Conservation (phyloP, 2,329 filamentous ascomycete genomes). For the Fusarium oxysporum region DNA sequence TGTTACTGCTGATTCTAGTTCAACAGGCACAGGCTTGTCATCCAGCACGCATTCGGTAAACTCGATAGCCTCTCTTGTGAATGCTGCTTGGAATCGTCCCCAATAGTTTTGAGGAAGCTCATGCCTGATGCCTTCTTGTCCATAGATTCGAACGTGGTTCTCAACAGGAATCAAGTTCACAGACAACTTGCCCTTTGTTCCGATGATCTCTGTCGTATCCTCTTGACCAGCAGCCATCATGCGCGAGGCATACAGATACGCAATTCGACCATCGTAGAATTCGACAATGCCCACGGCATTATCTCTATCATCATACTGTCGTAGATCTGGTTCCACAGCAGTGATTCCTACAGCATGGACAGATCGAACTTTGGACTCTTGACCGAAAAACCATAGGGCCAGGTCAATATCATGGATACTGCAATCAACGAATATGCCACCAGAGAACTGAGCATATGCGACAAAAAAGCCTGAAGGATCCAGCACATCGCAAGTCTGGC, state of each 20-base stretch:
- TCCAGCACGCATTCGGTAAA: conserved; percentile 71
- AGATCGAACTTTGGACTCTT: conserved; percentile 43
- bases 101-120: conserved; percentile 73
- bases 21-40: conserved; percentile 64
- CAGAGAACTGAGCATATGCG: conserved; percentile 70
- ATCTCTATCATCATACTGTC: conserved; percentile 46
- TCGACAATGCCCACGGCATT: conserved; percentile 67
- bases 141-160: conserved; percentile 67
- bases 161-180: conserved; percentile 66
- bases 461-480: conserved; percentile 76
- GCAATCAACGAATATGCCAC: conserved; percentile 78
- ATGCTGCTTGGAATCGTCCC: conserved; percentile 71
- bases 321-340: conserved; percentile 44
- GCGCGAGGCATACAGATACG: conserved; percentile 71
- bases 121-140: conserved; percentile 59
- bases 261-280: conserved; percentile 72
- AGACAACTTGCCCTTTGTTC: conserved; percentile 71
- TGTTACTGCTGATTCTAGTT: conserved; percentile 67
- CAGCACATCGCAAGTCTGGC: conserved; percentile 75
- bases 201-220: conserved; percentile 75
- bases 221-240: conserved; percentile 78
- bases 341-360: conserved; percentile 47
- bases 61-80: conserved; percentile 72
- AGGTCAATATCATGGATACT: conserved; percentile 72
- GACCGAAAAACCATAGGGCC: conserved; percentile 47